Conservation (phyloP, 2,329 filamentous ascomycete genomes). For the Botrytis porri region DNA sequence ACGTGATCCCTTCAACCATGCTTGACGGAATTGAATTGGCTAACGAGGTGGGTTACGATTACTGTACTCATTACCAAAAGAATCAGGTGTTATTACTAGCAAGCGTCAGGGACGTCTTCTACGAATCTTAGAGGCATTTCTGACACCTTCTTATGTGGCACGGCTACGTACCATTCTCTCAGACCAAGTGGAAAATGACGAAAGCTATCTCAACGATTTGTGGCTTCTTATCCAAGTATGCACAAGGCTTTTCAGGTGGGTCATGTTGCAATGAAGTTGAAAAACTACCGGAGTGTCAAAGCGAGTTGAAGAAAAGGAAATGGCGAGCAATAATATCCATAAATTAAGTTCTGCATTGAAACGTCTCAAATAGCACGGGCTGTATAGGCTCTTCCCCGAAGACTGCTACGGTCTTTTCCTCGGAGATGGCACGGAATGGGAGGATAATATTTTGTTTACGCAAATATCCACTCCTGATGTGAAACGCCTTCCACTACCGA, state of each 20-base stretch:
- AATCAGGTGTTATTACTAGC: too few species aligned
- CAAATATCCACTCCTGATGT: background rate
- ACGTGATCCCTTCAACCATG: background rate
- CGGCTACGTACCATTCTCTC: background rate
- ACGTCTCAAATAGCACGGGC: background rate
- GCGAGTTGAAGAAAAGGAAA: background rate
- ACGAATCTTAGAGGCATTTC: background rate
- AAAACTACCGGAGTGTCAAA: background rate
- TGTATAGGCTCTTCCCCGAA: background rate
- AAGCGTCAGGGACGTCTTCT: background rate
- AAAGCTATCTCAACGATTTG: background rate
- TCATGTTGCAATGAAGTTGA: background rate
- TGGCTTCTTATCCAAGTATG: background rate
- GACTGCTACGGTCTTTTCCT: background rate
- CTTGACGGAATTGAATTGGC: background rate
- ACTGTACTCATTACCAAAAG: background rate
- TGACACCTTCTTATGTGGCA: background rate
- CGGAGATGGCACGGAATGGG: background rate
- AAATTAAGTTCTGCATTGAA: background rate
- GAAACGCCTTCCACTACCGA: background rate
- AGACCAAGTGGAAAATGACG: background rate
- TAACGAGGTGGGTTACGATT: background rate
- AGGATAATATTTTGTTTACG: background rate
- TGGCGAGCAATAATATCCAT: background rate
- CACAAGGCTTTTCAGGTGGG: background rate